Evolutionary conservation across 163 green algal genomes (phyloP).

Genomic region (Chlorella variabilis): DNA sequence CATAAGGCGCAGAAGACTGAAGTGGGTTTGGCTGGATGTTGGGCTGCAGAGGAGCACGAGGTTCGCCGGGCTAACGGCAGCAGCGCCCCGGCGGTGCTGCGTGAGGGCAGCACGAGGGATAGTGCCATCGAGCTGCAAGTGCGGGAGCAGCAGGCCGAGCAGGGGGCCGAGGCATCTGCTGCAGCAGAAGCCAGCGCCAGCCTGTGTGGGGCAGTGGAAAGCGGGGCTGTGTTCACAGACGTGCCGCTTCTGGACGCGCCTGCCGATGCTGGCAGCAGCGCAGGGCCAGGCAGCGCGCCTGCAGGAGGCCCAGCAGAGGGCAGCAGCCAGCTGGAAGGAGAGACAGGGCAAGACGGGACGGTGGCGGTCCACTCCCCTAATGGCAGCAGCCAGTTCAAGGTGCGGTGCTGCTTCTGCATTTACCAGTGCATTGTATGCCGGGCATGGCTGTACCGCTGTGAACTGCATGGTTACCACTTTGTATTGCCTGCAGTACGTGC

Average conservation of each 20-base stretch:
- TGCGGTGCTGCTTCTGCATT: no score
- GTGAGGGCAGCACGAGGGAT: background rate
- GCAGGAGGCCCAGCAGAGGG: background rate
- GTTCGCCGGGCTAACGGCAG: background rate
- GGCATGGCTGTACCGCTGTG: background rate
- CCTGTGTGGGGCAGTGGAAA: constrained; percentile 27
- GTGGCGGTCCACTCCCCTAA: background rate
- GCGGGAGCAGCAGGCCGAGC: background rate
- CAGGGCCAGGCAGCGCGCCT: background rate
- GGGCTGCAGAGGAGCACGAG: background rate
- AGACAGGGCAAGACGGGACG: background rate
- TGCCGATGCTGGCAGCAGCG: background rate
- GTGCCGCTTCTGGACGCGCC: constrained; percentile 3
- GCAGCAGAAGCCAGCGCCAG: background rate
- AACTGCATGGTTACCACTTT: background rate
- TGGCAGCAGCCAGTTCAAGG: background rate
- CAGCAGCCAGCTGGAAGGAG: background rate
- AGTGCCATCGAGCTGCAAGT: constrained; percentile 10
- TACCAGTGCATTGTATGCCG: background rate
- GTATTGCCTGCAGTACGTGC: background rate
- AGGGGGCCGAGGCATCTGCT: background rate
- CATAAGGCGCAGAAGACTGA: no score
- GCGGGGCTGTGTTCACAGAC: constrained; percentile 4
- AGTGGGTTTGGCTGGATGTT: background rate
- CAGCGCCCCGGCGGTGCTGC: background rate